Conservation (phyloP, 108 stramenopile species). For the Aurantiochytrium sp. region DNA sequence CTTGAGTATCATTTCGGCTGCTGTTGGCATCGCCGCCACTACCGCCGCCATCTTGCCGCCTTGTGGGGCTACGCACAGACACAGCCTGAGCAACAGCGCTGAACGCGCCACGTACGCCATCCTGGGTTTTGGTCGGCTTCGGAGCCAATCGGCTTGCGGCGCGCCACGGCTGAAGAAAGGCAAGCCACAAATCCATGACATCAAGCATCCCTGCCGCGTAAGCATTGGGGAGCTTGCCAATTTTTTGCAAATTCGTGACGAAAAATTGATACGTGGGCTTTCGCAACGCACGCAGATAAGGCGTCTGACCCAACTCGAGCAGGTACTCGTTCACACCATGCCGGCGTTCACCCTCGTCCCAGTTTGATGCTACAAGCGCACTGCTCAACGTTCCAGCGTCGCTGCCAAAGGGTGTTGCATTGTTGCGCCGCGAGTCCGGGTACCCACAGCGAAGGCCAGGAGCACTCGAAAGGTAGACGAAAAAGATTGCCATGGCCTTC, state of each 20-base stretch:
- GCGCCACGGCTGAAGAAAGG: not conserved
- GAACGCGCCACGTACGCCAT: not conserved
- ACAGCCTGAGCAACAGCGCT: not conserved
- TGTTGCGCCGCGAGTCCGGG: not conserved
- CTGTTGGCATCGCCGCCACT: too few species aligned
- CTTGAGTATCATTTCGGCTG: not conserved
- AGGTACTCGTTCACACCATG: not conserved
- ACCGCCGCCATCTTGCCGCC: not conserved
- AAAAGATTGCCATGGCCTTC: not conserved
- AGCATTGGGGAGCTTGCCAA: not conserved
- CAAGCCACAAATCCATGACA: not conserved
- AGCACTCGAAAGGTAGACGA: not conserved
- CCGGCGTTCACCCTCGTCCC: not conserved
- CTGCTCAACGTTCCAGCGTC: not conserved
- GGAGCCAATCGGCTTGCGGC: not conserved
- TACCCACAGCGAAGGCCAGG: not conserved
- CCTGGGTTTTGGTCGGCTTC: not conserved
- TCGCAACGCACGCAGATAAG: not conserved
- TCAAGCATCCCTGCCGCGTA: not conserved
- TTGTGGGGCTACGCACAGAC: not conserved
- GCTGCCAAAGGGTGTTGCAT: not conserved
- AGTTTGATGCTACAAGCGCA: not conserved
- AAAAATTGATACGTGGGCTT: not conserved
- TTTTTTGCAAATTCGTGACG: not conserved
- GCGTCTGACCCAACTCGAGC: not conserved